phyloP scores from a whole-genome alignment of 495 filamentous ascomycete species.

The Aspergillus saccharolyticus region DNA sequence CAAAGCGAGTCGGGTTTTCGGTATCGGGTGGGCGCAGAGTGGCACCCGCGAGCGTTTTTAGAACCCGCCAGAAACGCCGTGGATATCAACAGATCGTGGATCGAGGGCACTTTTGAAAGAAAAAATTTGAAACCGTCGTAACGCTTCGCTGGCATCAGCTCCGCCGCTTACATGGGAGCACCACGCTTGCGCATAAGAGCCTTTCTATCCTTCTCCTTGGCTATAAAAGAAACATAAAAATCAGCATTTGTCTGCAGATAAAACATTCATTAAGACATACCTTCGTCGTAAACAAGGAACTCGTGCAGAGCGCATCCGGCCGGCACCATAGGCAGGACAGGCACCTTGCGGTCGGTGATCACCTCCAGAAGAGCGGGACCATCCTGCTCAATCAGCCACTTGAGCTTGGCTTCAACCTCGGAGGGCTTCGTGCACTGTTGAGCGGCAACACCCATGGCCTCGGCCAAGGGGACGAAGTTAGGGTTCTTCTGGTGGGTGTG shows the following conservation, averaged over 20 bases:
- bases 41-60: constrained; percentile 34
- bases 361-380: constrained; percentile 59
- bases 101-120: constrained; percentile 22
- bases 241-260: neutral
- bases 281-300: constrained; percentile 85
- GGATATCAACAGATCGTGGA: constrained; percentile 41
- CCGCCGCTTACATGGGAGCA: constrained; percentile 22
- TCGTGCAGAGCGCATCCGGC: constrained; percentile 83
- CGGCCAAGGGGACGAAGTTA: constrained; percentile 43
- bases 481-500: constrained; percentile 91
- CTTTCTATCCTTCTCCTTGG: constrained; percentile 68
- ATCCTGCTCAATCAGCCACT: constrained; percentile 57
- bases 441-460: constrained; percentile 62
- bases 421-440: constrained; percentile 52
- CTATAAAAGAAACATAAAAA: constrained; percentile 36
- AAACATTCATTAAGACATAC: constrained; percentile 35
- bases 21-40: constrained; percentile 8
- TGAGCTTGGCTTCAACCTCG: constrained; percentile 59
- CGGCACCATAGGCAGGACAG: constrained; percentile 95
- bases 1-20: neutral
- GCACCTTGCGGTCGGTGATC: constrained; percentile 79
- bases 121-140: constrained; percentile 13
- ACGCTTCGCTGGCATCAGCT: constrained; percentile 17
- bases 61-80: constrained; percentile 44
- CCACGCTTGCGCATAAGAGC: constrained; percentile 63